Conservation (phyloP, 306 rosid genomes). For the Ochetophila trinervis region DNA sequence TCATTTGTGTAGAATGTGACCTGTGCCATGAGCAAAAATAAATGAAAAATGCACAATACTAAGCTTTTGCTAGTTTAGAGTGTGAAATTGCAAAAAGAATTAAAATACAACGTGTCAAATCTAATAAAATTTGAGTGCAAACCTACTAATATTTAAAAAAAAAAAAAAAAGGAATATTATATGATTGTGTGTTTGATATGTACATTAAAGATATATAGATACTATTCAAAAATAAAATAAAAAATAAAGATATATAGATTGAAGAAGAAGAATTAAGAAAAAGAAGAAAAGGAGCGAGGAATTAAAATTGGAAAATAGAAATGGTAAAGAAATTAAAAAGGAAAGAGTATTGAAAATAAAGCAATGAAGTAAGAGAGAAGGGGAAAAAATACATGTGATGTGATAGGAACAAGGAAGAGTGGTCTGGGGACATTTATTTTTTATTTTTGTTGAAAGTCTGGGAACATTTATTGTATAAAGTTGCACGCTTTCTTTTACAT, state of each 20-base stretch:
- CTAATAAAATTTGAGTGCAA: too few relatives aligned
- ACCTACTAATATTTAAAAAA: too few relatives aligned
- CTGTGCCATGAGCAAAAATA: background rate
- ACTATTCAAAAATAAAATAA: too few relatives aligned
- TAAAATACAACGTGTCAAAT: too few relatives aligned
- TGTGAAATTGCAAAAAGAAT: too few relatives aligned
- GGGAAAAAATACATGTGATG: slow-evolving; percentile 13
- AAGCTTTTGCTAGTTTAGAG: too few relatives aligned
- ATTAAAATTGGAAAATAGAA: slow-evolving; percentile 25
- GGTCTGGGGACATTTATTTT: too few relatives aligned
- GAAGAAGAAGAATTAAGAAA: background rate
- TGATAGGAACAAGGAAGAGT: slow-evolving; percentile 12
- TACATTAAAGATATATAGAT: too few relatives aligned
- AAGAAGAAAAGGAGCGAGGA: slow-evolving; percentile 26
- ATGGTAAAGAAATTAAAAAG: slow-evolving; percentile 19
- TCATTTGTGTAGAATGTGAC: too few relatives aligned
- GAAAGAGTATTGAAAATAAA: slow-evolving; percentile 21
- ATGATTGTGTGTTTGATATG: background rate
- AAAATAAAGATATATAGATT: background rate
- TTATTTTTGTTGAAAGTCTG: slow-evolving; percentile 42
- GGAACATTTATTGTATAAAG: slow-evolving; percentile 75
- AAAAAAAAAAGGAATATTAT: background rate
- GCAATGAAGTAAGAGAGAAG: slow-evolving; percentile 4
- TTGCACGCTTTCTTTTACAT: slow-evolving; percentile 62
- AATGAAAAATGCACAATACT: too few relatives aligned